phyloP scores from a whole-genome alignment of 2,329 filamentous ascomycete genomes.

The Aspergillus floridensis region DNA sequence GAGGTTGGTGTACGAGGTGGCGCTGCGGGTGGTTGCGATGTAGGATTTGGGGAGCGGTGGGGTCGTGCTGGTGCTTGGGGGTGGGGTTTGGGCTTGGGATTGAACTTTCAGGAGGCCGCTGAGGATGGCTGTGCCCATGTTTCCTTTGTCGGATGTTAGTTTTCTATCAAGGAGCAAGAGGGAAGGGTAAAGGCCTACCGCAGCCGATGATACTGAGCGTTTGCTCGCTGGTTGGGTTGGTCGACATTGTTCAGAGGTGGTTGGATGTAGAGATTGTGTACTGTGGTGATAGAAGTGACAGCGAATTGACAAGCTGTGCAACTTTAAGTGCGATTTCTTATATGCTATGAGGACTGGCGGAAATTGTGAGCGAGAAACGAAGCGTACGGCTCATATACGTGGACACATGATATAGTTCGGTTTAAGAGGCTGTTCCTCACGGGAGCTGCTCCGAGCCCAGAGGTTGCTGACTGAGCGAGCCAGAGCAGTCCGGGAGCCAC shows the following conservation, averaged over 20 bases:
- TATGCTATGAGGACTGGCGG: too few relatives aligned
- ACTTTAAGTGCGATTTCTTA: too few relatives aligned
- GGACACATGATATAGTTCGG: too few relatives aligned
- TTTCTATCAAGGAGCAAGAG: too few relatives aligned
- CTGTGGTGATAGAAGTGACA: too few relatives aligned
- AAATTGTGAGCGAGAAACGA: too few relatives aligned
- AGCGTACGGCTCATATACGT: too few relatives aligned
- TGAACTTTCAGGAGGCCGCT: not conserved
- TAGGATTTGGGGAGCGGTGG: not conserved
- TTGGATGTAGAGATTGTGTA: not conserved
- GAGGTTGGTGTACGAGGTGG: not conserved
- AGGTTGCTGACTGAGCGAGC: too few relatives aligned
- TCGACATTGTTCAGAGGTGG: not conserved
- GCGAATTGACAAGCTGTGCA: too few relatives aligned
- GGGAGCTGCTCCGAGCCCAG: too few relatives aligned
- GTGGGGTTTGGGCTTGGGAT: not conserved
- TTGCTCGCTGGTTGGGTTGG: not conserved
- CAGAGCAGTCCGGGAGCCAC: too few relatives aligned
- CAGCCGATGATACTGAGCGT: conserved; percentile 4
- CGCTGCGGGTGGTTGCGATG: not conserved
- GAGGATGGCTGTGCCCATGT: conserved; percentile 6
- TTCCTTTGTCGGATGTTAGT: not conserved
- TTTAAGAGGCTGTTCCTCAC: too few relatives aligned
- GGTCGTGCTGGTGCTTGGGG: not conserved
- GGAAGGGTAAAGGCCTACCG: not conserved